Conservation (phyloP, 2,329 filamentous ascomycete species). For the Hortaea werneckii region DNA sequence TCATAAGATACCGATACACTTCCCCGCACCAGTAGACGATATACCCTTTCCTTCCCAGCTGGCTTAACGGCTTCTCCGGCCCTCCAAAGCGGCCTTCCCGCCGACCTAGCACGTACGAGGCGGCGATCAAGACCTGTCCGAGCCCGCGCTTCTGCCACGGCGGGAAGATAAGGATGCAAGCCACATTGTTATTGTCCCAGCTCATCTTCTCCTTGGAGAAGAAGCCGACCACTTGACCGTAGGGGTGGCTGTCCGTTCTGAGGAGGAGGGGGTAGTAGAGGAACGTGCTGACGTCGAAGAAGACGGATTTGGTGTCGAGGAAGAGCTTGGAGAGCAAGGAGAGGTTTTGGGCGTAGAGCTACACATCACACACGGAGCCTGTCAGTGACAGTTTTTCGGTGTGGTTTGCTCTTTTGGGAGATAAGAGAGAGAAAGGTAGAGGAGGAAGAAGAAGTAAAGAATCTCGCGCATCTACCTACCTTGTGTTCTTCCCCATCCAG, state of each 20-base stretch:
- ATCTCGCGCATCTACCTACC: constrained; percentile 11
- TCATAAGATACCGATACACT: constrained; percentile 58
- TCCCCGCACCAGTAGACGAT: constrained; percentile 77
- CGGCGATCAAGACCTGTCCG: constrained; percentile 79
- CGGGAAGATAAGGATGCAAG: constrained; percentile 90
- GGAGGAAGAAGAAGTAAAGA: too few relatives aligned
- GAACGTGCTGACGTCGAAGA: constrained; percentile 91
- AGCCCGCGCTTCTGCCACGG: constrained; percentile 89
- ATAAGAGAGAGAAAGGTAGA: too few relatives aligned
- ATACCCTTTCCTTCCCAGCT: constrained; percentile 75
- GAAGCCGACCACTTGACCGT: constrained; percentile 70
- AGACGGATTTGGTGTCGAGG: constrained; percentile 95
- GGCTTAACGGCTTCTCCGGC: constrained; percentile 86
- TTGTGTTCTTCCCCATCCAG: constrained; percentile 81
- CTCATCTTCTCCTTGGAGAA: constrained; percentile 98
- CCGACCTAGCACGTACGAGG: constrained; percentile 83
- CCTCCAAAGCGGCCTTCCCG: constrained; percentile 78
- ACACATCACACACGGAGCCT: background rate
- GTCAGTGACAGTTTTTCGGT: background rate
- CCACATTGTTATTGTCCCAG: constrained; percentile 97
- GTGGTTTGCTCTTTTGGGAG: background rate
- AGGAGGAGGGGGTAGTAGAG: constrained; percentile 88
- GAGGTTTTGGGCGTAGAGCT: constrained; percentile 84
- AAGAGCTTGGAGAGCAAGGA: constrained; percentile 96
- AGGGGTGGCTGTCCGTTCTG: constrained; percentile 30